Percentiles rank a stretch among this genome's conserved stretches.
Conservation (phyloP, 2,329 filamentous ascomycete species). For the Aspergillus ustus region DNA sequence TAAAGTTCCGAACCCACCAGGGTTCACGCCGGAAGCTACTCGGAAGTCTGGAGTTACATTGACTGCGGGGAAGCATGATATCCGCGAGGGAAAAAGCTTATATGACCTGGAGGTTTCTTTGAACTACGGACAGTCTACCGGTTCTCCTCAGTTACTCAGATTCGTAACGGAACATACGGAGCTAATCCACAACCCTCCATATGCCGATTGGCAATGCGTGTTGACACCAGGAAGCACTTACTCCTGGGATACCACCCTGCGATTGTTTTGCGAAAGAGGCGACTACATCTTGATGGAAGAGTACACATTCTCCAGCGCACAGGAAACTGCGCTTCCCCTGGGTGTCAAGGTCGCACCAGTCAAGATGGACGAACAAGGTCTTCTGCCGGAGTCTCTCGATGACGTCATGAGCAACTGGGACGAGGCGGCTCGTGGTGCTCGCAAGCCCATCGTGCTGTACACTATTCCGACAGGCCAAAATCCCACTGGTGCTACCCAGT, state of each 20-base stretch:
- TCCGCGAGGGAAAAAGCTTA: slow-evolving; percentile 63
- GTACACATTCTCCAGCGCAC: slow-evolving; percentile 83
- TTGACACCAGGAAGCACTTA: slow-evolving; percentile 86
- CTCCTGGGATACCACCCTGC: slow-evolving; percentile 79
- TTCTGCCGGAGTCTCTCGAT: slow-evolving; percentile 66
- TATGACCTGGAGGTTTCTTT: slow-evolving; percentile 83
- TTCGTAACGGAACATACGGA: slow-evolving; percentile 96
- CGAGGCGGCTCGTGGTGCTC: slow-evolving; percentile 56
- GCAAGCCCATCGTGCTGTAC: slow-evolving; percentile 71
- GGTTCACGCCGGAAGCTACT: slow-evolving; percentile 73
- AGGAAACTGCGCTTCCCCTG: slow-evolving; percentile 67
- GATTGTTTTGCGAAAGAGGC: slow-evolving; percentile 77
- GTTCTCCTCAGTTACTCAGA: slow-evolving; percentile 83
- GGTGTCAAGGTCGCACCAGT: slow-evolving; percentile 66
- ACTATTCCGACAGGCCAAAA: slow-evolving; percentile 85
- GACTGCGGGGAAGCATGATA: slow-evolving; percentile 82
- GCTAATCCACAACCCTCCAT: slow-evolving; percentile 82
- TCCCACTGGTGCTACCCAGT: slow-evolving; percentile 84
- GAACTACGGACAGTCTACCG: slow-evolving; percentile 90
- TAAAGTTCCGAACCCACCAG: slow-evolving; percentile 70
- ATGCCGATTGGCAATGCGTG: slow-evolving; percentile 85
- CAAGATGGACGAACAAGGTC: slow-evolving; percentile 68
- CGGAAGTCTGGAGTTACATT: slow-evolving; percentile 63
- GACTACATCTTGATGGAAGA: slow-evolving; percentile 86
- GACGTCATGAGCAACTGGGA: slow-evolving; percentile 70